Conservation (phyloP, 768 basidiomycete genomes). For the Kwoniella newhampshirensis region DNA sequence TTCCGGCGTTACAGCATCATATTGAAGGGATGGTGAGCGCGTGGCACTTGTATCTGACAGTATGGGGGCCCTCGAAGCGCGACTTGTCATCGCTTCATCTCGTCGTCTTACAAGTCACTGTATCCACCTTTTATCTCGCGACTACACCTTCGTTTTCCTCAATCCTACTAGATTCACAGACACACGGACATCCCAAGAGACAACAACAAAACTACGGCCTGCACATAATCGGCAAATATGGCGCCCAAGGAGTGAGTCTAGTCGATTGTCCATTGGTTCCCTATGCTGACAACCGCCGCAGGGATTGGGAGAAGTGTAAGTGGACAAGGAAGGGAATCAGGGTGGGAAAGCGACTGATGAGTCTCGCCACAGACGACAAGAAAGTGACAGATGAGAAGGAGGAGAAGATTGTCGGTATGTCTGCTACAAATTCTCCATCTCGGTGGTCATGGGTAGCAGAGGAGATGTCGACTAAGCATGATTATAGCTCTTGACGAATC, state of each 20-base stretch:
- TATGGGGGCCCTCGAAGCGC: constrained; percentile 9
- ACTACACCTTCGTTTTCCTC: no score
- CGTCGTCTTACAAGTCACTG: no score
- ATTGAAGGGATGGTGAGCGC: no score
- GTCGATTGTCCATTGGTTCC: neutral
- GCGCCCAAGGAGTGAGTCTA: constrained; percentile 88
- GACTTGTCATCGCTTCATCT: constrained; percentile 21
- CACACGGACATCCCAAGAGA: no score
- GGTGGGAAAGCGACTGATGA: neutral
- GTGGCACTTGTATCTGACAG: neutral
- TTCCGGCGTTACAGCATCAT: constrained; percentile 2
- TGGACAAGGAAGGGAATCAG: constrained; percentile 3
- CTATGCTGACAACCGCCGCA: constrained; percentile 51
- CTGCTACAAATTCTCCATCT: constrained; percentile 14
- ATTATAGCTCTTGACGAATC: constrained; percentile 85
- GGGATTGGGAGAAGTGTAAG: constrained; percentile 98
- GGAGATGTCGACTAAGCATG: no score
- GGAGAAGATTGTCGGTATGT: constrained; percentile 84
- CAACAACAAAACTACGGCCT: neutral
- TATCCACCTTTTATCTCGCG: no score
- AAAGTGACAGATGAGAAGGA: constrained; percentile 77
- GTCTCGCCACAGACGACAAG: constrained; percentile 67
- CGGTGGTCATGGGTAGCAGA: neutral
- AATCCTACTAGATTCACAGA: no score
- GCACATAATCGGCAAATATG: constrained; percentile 58